These are phyloP conservation scores for Leccinum sublutescens DNA, from an alignment of 768 basidiomycete genomes.

Conservation along the genomic window DNA sequence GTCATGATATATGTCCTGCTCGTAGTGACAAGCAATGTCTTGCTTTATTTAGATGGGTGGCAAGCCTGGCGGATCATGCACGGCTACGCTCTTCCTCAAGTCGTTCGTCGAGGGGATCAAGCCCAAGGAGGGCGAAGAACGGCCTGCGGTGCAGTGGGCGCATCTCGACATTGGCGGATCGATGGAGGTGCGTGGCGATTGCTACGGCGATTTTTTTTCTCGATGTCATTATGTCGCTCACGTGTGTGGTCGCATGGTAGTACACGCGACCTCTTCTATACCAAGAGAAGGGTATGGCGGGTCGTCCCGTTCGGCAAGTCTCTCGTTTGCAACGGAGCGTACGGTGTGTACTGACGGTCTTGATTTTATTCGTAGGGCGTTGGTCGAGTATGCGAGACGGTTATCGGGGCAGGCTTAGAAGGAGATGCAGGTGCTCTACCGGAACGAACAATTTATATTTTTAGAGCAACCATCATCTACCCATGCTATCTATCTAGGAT, in stretches of 20 bases:
- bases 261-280: slow-evolving; percentile 56
- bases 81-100: slow-evolving; percentile 86
- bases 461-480: not conserved
- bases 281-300: slow-evolving; percentile 75
- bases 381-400: slow-evolving; percentile 34
- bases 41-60: slow-evolving; percentile 58
- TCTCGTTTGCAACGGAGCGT: not conserved
- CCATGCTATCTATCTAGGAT: not conserved
- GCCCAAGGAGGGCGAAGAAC: slow-evolving; percentile 51
- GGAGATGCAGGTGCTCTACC: slow-evolving; percentile 4
- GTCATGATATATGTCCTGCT: not conserved
- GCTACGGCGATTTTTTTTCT: slow-evolving; percentile 2
- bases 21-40: slow-evolving; percentile 1
- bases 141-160: slow-evolving; percentile 70
- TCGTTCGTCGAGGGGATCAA: slow-evolving; percentile 77
- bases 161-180: slow-evolving; percentile 82
- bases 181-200: slow-evolving; percentile 57
- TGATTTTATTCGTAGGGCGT: slow-evolving; percentile 20
- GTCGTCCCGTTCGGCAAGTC: slow-evolving; percentile 73
- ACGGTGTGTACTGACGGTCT: not conserved
- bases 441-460: no score
- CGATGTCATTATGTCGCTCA: not conserved
- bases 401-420: slow-evolving; percentile 16
- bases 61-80: slow-evolving; percentile 66
- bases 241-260: slow-evolving; percentile 23